These are phyloP conservation scores for Blepharisma undulans DNA, from an alignment of 169 alveolate species.

Conservation along the genomic window DNA sequence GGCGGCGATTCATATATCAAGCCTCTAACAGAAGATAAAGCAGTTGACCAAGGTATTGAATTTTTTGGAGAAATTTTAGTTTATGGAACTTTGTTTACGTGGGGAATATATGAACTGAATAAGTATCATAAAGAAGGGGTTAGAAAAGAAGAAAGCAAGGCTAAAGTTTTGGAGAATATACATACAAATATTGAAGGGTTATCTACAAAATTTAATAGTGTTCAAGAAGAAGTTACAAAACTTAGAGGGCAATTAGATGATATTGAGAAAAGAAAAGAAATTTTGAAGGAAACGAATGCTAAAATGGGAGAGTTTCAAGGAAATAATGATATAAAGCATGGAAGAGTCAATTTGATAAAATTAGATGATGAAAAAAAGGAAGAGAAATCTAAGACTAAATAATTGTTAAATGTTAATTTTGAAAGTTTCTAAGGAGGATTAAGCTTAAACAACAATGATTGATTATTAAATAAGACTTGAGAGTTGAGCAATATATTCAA, in stretches of 20 bases:
- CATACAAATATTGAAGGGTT: neutral
- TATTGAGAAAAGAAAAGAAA: neutral
- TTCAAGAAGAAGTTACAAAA: neutral
- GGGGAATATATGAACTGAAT: slow-evolving; percentile 14
- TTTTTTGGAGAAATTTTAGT: slow-evolving; percentile 28
- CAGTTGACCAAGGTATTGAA: slow-evolving; percentile 18
- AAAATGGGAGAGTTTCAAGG: neutral
- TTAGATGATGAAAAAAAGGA: neutral
- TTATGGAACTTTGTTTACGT: slow-evolving; percentile 6
- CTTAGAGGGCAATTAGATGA: neutral
- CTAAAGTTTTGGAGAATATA: neutral
- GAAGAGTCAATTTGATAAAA: neutral
- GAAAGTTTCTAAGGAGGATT: neutral
- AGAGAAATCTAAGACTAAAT: neutral
- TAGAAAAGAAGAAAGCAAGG: neutral
- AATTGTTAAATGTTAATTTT: neutral
- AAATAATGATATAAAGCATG: neutral
- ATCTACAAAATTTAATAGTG: neutral
- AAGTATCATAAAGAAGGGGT: neutral
- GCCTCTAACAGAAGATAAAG: slow-evolving; percentile 16
- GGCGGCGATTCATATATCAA: neutral
- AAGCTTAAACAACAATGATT: neutral
- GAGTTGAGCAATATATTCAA: neutral
- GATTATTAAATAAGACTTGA: neutral
- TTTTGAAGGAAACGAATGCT: neutral